A percentile compares a stretch with the other conserved stretches of the same genome.
These are phyloP conservation scores for Rosa chinensis DNA, from an alignment of 306 rosid genomes.

Conservation along the genomic window DNA sequence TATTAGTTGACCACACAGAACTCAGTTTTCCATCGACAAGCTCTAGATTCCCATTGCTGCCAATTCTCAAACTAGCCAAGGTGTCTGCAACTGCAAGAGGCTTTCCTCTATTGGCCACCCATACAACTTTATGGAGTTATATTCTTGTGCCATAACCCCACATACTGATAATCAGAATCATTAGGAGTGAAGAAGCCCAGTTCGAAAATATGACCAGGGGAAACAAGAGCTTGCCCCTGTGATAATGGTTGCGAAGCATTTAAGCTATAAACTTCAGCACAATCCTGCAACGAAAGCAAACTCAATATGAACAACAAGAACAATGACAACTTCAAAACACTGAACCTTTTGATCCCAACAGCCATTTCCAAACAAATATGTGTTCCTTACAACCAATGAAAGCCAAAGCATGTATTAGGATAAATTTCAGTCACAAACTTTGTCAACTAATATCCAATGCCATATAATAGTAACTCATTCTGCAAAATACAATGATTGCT, in stretches of 20 bases:
- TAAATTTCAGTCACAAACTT: no score
- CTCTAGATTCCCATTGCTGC: constrained; percentile 34
- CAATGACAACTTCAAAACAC: background rate
- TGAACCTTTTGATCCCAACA: no score
- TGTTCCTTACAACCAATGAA: no score
- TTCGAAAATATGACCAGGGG: constrained; percentile 18
- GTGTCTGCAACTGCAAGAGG: constrained; percentile 12
- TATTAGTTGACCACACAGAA: constrained; percentile 32
- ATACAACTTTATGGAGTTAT: constrained; percentile 12
- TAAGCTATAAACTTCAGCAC: constrained; percentile 14
- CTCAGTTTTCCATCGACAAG: constrained; percentile 23
- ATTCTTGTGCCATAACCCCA: constrained; percentile 45
- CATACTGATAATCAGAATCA: constrained; percentile 32
- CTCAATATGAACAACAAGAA: background rate
- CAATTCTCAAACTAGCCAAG: constrained; percentile 1
- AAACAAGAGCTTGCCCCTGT: constrained; percentile 1
- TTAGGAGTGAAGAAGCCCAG: constrained; percentile 50
- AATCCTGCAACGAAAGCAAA: background rate
- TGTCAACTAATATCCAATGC: background rate
- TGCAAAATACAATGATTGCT: background rate
- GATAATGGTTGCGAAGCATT: constrained; percentile 15
- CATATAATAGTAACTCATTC: background rate
- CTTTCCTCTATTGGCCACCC: constrained; percentile 1
- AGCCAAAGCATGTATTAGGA: no score
- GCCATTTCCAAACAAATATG: constrained; percentile 1